Base-by-base conservation (phyloP, 106 monocot species). In the Posidonia australis region DNA sequence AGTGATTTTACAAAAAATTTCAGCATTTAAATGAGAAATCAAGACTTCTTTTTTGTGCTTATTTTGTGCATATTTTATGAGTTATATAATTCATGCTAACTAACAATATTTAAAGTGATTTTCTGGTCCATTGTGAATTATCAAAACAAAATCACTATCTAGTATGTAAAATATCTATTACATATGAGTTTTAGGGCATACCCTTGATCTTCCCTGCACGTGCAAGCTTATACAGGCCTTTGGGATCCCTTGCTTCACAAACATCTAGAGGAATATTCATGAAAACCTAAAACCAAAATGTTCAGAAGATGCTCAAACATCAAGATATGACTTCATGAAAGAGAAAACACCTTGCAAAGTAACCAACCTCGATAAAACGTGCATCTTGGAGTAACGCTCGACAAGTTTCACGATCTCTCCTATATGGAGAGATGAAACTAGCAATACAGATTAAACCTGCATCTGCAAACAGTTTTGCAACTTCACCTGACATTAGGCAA, bases 171-270 rank as follows among this genome's bases (percentile, higher is more conserved):
- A 18, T 14, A 48, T 4, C 6, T 17, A 51, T 9, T 13, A 29
- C 5, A 26, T 10, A 51, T 27, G 5, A 66, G 29, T 6, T 30
- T 66, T 1, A 72, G 57, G 55, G 2, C 32, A 74, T 6, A 84
- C 91, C 86, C 77, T 87, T 86, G 30, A 92, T 92, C 75, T 84
- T 87, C 65, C 91, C 91, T 21, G 77, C 86, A 72, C 91, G 86
- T 47, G 91, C 91, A 70, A 92, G 91, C 70, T 92, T 92, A 77
- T 92, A 92, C 43, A 92, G 84, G 63, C 91, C 91, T 53, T 92
- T 92, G 17, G 91, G 81, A 62, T 92, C 91, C 73, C 86, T 84
- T 65, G 74, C 68, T 70, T 92, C 91, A 70, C 91, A 92, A 29
- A 92, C 28, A 54, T 86, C 83, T 57, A 92, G 68, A 65, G 91